Base-by-base conservation (phyloP, 306 rosid species). In the Arachis hypogaea region DNA sequence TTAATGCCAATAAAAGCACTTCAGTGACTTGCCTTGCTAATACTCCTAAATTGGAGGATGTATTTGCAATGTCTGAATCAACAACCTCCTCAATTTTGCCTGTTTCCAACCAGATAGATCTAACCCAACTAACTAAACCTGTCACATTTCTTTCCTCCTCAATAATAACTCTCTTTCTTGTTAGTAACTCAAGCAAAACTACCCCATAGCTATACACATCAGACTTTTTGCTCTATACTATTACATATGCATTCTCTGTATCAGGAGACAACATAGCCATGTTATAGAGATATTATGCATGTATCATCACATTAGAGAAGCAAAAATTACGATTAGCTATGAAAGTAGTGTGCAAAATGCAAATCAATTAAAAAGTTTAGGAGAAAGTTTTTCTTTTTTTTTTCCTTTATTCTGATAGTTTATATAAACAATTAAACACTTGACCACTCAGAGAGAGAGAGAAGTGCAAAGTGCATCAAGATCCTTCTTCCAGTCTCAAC, bases 231-330 rank as follows among this genome's bases (percentile, higher is more conserved):
- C 28, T 22, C 1, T 22, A 1, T 1, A 22, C 28, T 22, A 74
- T 62, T 49, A 77, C 28, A 63, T 73, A 78, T 12, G 89, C 86
- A 82, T 80, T 86, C 59, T 91, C 92, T 88, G 82, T 16, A 57
- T 56, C 45, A 16, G 36, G 7, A 14, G 64, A 59, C 43, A 30
- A 29, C 2, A 33, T 43, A 30, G 11, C 12, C 7, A 28, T 8
- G 41, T 58, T 58, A 58, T 12, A 58, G 9, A 54, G 7, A 54
- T n/a, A 51, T 2, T 51, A 6, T 22, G 28, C 28, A 22, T 22
- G 28, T 22, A 22, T 22, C 28, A 52, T 2, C 11, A 0, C 52
- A 41, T 41, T 7, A 43, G 56, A 43, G 7, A 28, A 69, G 10
- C 52, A 42, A 0, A 22, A 41, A 2, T 42, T 22, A 56, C 63